A percentile compares a stretch with the other conserved stretches of the same genome.
These are phyloP conservation scores for Pascua sp. DNA, from an alignment of 1,284 basidiomycete genomes.

Conservation along the genomic window DNA sequence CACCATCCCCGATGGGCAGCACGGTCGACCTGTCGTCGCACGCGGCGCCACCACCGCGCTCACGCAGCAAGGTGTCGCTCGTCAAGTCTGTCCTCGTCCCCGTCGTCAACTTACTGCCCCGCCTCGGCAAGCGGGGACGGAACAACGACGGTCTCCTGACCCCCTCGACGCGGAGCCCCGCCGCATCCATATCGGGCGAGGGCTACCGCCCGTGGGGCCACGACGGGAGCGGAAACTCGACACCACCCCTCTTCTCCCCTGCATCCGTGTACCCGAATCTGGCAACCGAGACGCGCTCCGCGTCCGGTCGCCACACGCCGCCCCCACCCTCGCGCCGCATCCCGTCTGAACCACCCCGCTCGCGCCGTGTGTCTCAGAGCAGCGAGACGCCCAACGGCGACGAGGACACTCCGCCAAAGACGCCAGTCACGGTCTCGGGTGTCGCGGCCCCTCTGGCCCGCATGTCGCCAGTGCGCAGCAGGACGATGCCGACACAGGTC, in stretches of 20 bases:
- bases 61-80: constrained; percentile 55
- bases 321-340: neutral
- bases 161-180: constrained; percentile 52
- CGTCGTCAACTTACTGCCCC: constrained; percentile 40
- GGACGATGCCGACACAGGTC: too few relatives aligned
- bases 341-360: constrained; percentile 1
- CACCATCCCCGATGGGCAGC: constrained; percentile 24
- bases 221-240: neutral
- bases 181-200: constrained; percentile 25
- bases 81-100: constrained; percentile 62
- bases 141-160: constrained; percentile 60
- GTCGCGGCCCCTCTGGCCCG: too few relatives aligned
- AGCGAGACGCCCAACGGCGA: neutral
- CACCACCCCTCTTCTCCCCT: neutral
- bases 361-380: neutral
- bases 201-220: constrained; percentile 12
- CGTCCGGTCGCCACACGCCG: neutral
- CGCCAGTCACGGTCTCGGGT: too few relatives aligned
- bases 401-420: neutral
- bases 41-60: neutral
- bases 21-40: constrained; percentile 34
- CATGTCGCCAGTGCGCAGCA: too few relatives aligned
- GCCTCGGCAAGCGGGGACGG: constrained; percentile 22
- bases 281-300: too few relatives aligned
- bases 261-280: neutral